phyloP scores from a whole-genome alignment of 2,329 filamentous ascomycete species.

The Furcasterigmium sp. region DNA sequence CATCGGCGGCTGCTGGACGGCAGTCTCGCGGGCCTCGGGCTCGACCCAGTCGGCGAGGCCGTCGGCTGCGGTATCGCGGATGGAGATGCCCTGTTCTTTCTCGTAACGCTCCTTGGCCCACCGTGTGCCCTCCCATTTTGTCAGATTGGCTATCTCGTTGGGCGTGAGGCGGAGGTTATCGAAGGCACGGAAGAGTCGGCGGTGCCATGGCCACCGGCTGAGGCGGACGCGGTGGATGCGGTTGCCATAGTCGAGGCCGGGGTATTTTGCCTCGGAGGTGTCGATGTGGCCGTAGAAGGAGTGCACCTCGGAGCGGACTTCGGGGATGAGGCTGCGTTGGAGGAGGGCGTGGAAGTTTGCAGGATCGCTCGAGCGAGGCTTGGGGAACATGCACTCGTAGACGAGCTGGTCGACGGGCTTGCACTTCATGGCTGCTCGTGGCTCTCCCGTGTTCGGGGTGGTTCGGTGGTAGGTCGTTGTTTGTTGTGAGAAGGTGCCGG shows the following conservation, averaged over 20 bases:
- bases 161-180: constrained; percentile 64
- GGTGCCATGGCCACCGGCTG: constrained; percentile 70
- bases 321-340: constrained; percentile 65
- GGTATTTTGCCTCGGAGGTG: constrained; percentile 75
- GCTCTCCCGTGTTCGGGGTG: too few relatives aligned
- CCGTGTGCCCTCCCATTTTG: constrained; percentile 77
- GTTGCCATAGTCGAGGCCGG: constrained; percentile 73
- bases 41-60: constrained; percentile 60
- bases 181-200: constrained; percentile 70
- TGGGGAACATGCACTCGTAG: constrained; percentile 68
- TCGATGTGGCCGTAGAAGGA: constrained; percentile 76
- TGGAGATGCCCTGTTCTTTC: constrained; percentile 64
- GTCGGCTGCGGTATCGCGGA: constrained; percentile 67
- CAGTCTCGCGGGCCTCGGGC: constrained; percentile 20
- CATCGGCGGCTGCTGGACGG: constrained; percentile 16
- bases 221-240: constrained; percentile 72
- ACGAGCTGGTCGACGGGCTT: constrained; percentile 66
- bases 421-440: constrained; percentile 57
- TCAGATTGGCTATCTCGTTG: constrained; percentile 65
- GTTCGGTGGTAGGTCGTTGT: too few relatives aligned
- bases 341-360: constrained; percentile 66
- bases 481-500: too few relatives aligned
- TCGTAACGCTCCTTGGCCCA: constrained; percentile 81
- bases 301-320: constrained; percentile 74
- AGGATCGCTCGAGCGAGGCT: constrained; percentile 62